Base-by-base conservation (phyloP, 208 protist species). In the Angomonas deanei region DNA sequence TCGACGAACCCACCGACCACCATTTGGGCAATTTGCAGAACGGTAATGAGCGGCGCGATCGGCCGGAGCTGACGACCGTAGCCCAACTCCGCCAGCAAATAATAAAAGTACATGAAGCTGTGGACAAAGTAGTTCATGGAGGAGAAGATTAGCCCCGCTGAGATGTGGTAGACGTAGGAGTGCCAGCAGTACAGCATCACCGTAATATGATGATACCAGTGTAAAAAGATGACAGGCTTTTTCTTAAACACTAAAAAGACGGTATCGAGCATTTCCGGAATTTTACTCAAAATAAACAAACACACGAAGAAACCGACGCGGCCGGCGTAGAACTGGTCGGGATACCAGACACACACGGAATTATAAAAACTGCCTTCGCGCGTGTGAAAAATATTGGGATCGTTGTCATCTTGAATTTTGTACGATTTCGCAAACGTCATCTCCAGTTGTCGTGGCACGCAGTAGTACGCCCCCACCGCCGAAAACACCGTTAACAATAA, bases 101-200 rank as follows among this genome's bases (percentile, higher is more conserved):
- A 98, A 71, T 98, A 98, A 6, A 84, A 76, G 74, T 98, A 98
- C 95, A 98, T 98, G 74, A 97, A 65, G 11, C 88, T 74, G 81
- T 98, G 97, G 30, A 98, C 94, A 19, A 52, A 60, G 73, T 92
- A 94, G 72, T 98, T 98, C 91, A 98, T 97, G 10, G 75, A 61
- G 19, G 85, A 74, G 62, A 97, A 98, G 70, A 76, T 91, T 24
- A 96, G 26, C 24, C 91, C 89, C 52, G 72, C 71, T 8, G 71
- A 62, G 17, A 86, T 83, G 0, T 68, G 36, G 0, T 50, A 61
- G 38, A 69, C 26, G 11, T 74, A 83, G 8, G 83, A 80, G 61
- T 93, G 68, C 93, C 91, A 98, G 76, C 88, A 97, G 77, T 85
- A 97, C 24, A 97, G 54, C 27, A 82, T 59, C n/a, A 95, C 92